Percentiles rank a stretch among this genome's conserved stretches.
phyloP scores from a whole-genome alignment of 1,284 basidiomycete species.

The Apiotrichum veenhuisii region DNA sequence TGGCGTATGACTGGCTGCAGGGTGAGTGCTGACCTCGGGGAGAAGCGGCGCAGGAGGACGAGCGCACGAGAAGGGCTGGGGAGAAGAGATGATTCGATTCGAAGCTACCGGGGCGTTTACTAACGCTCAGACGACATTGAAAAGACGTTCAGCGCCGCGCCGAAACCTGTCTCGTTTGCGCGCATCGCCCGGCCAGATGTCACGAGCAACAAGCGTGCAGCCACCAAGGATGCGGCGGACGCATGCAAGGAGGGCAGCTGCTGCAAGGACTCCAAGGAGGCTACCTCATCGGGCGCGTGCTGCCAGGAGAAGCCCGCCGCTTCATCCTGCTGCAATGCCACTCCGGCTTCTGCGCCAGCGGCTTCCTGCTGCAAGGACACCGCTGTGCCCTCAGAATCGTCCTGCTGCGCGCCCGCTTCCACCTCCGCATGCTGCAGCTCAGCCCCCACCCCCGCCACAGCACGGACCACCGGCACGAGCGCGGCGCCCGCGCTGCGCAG shows the following conservation, averaged over 20 bases:
- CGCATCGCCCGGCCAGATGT: conserved; percentile 26
- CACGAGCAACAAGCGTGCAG: not conserved
- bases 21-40: conserved; percentile 53
- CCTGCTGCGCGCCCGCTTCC: not conserved
- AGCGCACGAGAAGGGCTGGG: no score
- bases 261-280: not conserved
- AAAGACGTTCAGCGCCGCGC: conserved; percentile 19
- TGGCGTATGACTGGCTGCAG: conserved; percentile 69
- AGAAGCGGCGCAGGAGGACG: no score
- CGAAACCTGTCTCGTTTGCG: conserved; percentile 33
- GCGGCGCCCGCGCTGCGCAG: conserved; percentile 39
- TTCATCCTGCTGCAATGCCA: not conserved
- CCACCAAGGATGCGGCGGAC: not conserved
- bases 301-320: not conserved
- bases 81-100: no score
- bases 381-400: not conserved
- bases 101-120: no score
- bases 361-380: not conserved
- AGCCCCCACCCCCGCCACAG: not conserved
- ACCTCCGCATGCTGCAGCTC: conserved; percentile 1
- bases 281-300: not conserved
- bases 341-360: no score
- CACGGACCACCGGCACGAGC: not conserved
- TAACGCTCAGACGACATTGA: conserved; percentile 26
- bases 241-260: not conserved